Percentiles rank a stretch among this genome's conserved stretches.
Conservation (phyloP, 108 stramenopile species). For the Mayamaea pseudoterrestris region DNA sequence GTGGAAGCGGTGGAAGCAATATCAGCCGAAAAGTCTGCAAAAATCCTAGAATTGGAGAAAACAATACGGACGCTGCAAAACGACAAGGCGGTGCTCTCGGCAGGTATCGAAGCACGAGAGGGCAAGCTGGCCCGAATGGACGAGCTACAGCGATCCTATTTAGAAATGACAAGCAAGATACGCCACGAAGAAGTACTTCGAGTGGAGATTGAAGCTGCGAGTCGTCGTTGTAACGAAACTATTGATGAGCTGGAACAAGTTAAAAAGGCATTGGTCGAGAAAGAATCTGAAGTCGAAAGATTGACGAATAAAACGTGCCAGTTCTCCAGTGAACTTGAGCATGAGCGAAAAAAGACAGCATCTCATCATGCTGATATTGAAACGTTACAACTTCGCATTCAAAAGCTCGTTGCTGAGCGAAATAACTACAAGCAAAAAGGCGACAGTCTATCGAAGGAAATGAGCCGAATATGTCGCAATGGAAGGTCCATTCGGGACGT, state of each 20-base stretch:
- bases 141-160: conserved; percentile 20
- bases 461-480: conserved; percentile 30
- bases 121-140: conserved; percentile 41
- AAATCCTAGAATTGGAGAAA: conserved; percentile 17
- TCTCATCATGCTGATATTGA: too few species aligned
- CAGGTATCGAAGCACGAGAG: conserved; percentile 68
- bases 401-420: conserved; percentile 58
- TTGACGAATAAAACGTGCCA: too few species aligned
- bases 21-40: neutral
- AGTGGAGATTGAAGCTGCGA: conserved; percentile 13
- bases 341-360: too few species aligned
- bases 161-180: conserved; percentile 14
- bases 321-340: too few species aligned
- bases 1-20: too few species aligned
- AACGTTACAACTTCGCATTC: too few species aligned
- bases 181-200: conserved; percentile 15
- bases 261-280: conserved; percentile 25
- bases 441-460: conserved; percentile 64
- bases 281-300: too few species aligned
- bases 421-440: conserved; percentile 58
- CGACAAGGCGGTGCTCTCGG: conserved; percentile 65
- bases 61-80: conserved; percentile 42
- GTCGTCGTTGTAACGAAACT: conserved; percentile 10
- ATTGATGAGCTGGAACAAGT: conserved; percentile 20
- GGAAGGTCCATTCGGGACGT: conserved; percentile 29